Percentiles rank a stretch among this genome's conserved stretches.
phyloP scores from a whole-genome alignment of 2,329 filamentous ascomycete genomes.

The Dendrostoma leiphaemia region DNA sequence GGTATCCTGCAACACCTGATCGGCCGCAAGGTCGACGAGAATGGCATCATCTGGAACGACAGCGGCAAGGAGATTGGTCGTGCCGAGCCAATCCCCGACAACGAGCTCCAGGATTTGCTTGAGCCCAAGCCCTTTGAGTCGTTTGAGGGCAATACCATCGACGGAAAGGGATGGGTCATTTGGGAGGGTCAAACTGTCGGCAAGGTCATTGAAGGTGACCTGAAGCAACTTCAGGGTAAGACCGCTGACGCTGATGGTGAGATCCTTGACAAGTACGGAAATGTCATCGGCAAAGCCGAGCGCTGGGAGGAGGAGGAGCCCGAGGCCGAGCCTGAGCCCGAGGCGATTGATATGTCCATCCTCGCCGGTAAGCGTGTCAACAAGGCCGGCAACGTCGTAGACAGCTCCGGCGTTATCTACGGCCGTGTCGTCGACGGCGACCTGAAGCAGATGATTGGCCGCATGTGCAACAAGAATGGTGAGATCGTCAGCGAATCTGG shows the following conservation, averaged over 20 bases:
- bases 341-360: slow-evolving; percentile 56
- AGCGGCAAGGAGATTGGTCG: slow-evolving; percentile 66
- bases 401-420: slow-evolving; percentile 52
- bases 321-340: slow-evolving; percentile 42
- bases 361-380: slow-evolving; percentile 70
- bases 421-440: slow-evolving; percentile 69
- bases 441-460: slow-evolving; percentile 60
- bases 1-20: slow-evolving; percentile 63
- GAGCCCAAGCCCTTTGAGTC: slow-evolving; percentile 55
- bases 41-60: slow-evolving; percentile 71
- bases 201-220: slow-evolving; percentile 61
- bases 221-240: slow-evolving; percentile 62
- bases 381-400: slow-evolving; percentile 64
- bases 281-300: slow-evolving; percentile 65
- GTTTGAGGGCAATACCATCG: slow-evolving; percentile 53
- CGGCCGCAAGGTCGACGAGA: slow-evolving; percentile 61
- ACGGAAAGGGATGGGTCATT: slow-evolving; percentile 51
- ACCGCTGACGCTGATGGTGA: slow-evolving; percentile 68
- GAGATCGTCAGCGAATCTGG: slow-evolving; percentile 73
- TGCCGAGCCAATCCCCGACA: slow-evolving; percentile 60
- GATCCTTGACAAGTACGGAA: slow-evolving; percentile 65
- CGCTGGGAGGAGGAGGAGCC: slow-evolving; percentile 57
- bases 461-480: slow-evolving; percentile 70
- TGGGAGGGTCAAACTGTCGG: slow-evolving; percentile 56
- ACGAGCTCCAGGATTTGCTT: slow-evolving; percentile 46